Conservation (phyloP, 2,329 filamentous ascomycete species). For the Exophiala spinifera region DNA sequence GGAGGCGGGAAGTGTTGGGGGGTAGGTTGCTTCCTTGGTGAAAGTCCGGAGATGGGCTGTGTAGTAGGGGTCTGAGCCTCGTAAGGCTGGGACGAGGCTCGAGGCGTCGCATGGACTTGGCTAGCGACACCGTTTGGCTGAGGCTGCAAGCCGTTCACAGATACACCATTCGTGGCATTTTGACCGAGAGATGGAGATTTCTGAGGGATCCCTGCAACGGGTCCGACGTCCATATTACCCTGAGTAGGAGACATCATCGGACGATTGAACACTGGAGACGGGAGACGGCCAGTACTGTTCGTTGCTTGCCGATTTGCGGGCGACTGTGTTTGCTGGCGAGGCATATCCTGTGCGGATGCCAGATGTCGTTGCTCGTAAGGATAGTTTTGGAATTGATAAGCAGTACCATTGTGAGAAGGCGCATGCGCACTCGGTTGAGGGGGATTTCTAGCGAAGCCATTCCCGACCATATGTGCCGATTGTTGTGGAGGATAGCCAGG, state of each 20-base stretch:
- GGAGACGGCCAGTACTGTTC: slow-evolving; percentile 27
- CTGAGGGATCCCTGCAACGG: slow-evolving; percentile 45
- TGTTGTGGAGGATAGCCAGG: slow-evolving; percentile 17
- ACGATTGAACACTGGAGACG: slow-evolving; percentile 44
- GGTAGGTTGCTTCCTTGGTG: slow-evolving; percentile 42
- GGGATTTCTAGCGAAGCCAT: slow-evolving; percentile 29
- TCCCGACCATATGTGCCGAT: slow-evolving; percentile 35
- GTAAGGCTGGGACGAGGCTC: neutral
- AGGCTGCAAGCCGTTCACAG: slow-evolving; percentile 30
- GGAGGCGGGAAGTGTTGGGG: slow-evolving; percentile 34
- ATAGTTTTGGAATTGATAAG: slow-evolving; percentile 28
- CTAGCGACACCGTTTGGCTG: slow-evolving; percentile 37
- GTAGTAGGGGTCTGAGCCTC: slow-evolving; percentile 22
- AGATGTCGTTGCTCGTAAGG: slow-evolving; percentile 33
- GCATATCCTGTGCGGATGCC: slow-evolving; percentile 29
- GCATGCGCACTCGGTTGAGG: slow-evolving; percentile 25
- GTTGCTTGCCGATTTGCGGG: slow-evolving; percentile 29
- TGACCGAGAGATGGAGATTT: slow-evolving; percentile 20
- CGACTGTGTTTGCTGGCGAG: slow-evolving; percentile 44
- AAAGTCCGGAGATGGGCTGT: slow-evolving; percentile 44
- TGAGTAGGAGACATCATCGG: slow-evolving; percentile 50
- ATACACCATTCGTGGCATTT: slow-evolving; percentile 16
- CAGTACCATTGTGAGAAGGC: slow-evolving; percentile 22
- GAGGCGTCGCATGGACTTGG: slow-evolving; percentile 33
- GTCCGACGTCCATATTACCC: slow-evolving; percentile 48